Evolutionary conservation across 2,329 filamentous ascomycete genomes (phyloP), one percentile per base, ranked within the genome.

Genomic region (Dothideomycetes sp.): DNA sequence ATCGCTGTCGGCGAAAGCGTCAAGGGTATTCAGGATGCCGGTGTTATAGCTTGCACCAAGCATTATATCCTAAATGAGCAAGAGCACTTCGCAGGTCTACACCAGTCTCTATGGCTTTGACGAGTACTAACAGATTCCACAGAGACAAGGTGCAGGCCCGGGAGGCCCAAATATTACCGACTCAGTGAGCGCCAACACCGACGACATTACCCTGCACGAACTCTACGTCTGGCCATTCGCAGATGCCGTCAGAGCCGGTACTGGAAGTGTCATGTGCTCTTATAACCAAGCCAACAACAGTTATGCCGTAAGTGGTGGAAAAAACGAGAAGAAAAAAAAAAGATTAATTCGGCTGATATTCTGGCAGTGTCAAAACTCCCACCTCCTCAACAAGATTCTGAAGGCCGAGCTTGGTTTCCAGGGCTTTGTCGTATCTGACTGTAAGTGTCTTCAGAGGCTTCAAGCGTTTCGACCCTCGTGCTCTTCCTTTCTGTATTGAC

Each of bases 331-430:
- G n/a, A n/a, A n/a, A n/a, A n/a, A n/a, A n/a, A n/a, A n/a, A n/a
- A n/a, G n/a, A n/a, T n/a, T n/a, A n/a, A n/a, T n/a, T n/a, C n/a
- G n/a, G n/a, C n/a, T n/a, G n/a, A n/a, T n/a, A n/a, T n/a, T n/a
- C n/a, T n/a, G n/a, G 61, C 15, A 37, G 34, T 91, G 85, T 62
- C 82, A 89, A 53, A 91, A 91, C 65, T 82, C 79, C 20, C 79
- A 82, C 53, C 61, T 82, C 8, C 64, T 86, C 49, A 91, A 91
- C 55, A 76, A 78, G 31, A 63, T 91, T 2, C 68, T 91, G 51
- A 91, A 91, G 64, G 73, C 74, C 19, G 84, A 91, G 61, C 69
- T 89, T 1, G 83, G 82, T 29, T 89, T 89, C 64, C 82, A 86
- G 50, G 84, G 84, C 0, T 85, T 85, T 52, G 72, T 89, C 43